Percentiles rank a stretch among this genome's conserved stretches.
Evolutionary conservation across 2,329 filamentous ascomycete species (phyloP).

Genomic region (Leptoxyphium fumago): DNA sequence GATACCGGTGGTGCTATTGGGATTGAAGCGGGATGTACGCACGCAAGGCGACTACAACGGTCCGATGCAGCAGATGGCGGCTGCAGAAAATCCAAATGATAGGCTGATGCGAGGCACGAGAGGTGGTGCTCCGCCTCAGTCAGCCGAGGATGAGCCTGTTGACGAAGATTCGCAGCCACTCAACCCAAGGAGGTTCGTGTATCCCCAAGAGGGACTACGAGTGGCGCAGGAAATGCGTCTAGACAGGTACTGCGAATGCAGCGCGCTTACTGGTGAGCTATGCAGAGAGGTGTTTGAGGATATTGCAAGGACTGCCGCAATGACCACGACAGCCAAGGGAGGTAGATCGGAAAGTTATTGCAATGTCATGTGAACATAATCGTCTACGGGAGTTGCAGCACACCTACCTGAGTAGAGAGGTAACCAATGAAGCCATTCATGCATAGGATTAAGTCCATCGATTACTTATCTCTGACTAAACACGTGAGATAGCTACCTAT

Average conservation of each 20-base stretch:
- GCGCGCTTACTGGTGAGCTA: slow-evolving; percentile 43
- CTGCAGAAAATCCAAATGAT: slow-evolving; percentile 1
- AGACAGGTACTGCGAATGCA: slow-evolving; percentile 49
- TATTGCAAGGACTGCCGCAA: slow-evolving; percentile 42
- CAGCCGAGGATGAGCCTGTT: neutral
- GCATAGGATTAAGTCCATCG: too few species aligned
- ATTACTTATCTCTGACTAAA: too few species aligned
- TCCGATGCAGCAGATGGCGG: slow-evolving; percentile 6
- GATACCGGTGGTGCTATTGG: slow-evolving; percentile 44
- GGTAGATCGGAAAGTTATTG: slow-evolving; percentile 31
- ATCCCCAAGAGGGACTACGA: slow-evolving; percentile 35
- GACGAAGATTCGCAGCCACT: slow-evolving; percentile 16
- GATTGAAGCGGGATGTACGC: slow-evolving; percentile 43
- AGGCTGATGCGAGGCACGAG: neutral
- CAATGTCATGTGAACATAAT: slow-evolving; percentile 22
- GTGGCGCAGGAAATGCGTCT: slow-evolving; percentile 45
- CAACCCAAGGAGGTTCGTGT: slow-evolving; percentile 26
- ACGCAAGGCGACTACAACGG: slow-evolving; percentile 27
- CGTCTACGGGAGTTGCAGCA: too few species aligned
- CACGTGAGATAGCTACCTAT: too few species aligned
- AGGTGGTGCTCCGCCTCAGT: neutral
- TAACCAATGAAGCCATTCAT: too few species aligned
- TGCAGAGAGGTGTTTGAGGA: slow-evolving; percentile 46
- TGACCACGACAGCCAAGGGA: slow-evolving; percentile 40
- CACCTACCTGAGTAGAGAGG: too few species aligned